Evolutionary conservation across 768 basidiomycete species (phyloP).

Genomic region (Mycena belliarum): DNA sequence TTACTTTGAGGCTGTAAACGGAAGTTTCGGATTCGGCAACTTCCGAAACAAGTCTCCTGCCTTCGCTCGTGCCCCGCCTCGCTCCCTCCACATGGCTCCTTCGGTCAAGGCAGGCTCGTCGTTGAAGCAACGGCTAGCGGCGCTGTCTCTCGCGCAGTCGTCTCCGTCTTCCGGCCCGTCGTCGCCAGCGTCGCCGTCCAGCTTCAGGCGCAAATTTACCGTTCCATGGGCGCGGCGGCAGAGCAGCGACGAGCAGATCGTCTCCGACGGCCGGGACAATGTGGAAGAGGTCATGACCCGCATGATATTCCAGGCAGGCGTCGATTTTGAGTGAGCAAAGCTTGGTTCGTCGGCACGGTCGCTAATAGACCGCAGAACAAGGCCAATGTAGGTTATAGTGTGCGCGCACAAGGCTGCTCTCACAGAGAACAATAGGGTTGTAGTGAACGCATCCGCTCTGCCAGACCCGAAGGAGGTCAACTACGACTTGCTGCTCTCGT

Average conservation of each 20-base stretch:
- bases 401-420: slow-evolving; percentile 4
- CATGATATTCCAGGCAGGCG: slow-evolving; percentile 86
- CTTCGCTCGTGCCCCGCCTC: not conserved
- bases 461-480: slow-evolving; percentile 77
- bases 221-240: slow-evolving; percentile 18
- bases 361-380: slow-evolving; percentile 53
- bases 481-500: slow-evolving; percentile 78
- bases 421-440: slow-evolving; percentile 55
- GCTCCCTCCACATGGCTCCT: slow-evolving; percentile 11
- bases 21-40: no score
- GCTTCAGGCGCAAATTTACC: slow-evolving; percentile 19
- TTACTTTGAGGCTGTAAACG: no score
- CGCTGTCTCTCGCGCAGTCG: slow-evolving; percentile 15
- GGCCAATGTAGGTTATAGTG: slow-evolving; percentile 69
- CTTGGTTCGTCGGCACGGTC: slow-evolving; percentile 1
- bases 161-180: slow-evolving; percentile 6
- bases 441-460: slow-evolving; percentile 78
- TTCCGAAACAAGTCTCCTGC: not conserved
- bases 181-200: slow-evolving; percentile 11
- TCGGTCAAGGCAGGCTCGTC: slow-evolving; percentile 14
- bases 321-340: slow-evolving; percentile 77
- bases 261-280: slow-evolving; percentile 38
- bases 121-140: slow-evolving; percentile 18
- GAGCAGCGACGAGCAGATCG: slow-evolving; percentile 4
- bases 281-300: slow-evolving; percentile 67